phyloP scores from a whole-genome alignment of 1,139 yeast species.

The Candida glucosophila region DNA sequence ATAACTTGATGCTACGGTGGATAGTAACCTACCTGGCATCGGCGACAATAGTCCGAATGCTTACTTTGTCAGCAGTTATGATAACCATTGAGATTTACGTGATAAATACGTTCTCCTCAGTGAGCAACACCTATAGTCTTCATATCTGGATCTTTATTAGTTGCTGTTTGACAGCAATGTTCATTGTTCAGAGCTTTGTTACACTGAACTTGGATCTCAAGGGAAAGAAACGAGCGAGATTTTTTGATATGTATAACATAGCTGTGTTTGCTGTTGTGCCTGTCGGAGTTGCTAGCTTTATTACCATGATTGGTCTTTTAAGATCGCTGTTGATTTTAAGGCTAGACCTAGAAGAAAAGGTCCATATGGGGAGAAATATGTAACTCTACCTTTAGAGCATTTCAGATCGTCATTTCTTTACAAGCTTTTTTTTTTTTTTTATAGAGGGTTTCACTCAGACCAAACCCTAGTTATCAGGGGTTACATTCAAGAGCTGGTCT shows the following conservation, averaged over 20 bases:
- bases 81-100: slow-evolving; percentile 64
- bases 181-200: slow-evolving; percentile 79
- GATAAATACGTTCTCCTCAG: slow-evolving; percentile 46
- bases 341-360: slow-evolving; percentile 49
- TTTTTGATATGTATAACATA: slow-evolving; percentile 74
- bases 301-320: slow-evolving; percentile 80
- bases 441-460: no score
- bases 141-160: slow-evolving; percentile 91
- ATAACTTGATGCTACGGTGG: slow-evolving; percentile 90
- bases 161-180: slow-evolving; percentile 75
- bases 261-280: slow-evolving; percentile 97
- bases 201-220: slow-evolving; percentile 70
- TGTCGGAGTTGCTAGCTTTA: slow-evolving; percentile 86
- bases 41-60: slow-evolving; percentile 81
- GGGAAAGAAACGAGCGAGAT: slow-evolving; percentile 40
- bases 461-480: no score
- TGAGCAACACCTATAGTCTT: slow-evolving; percentile 51
- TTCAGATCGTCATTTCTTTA: no score
- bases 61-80: slow-evolving; percentile 71
- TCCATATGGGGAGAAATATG: no score
- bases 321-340: slow-evolving; percentile 69
- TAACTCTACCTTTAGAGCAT: no score
- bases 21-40: slow-evolving; percentile 80
- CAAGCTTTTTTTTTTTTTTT: no score
- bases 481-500: no score